Base-by-base conservation (phyloP, 2,329 filamentous ascomycete species). In the Talaromyces sp. region DNA sequence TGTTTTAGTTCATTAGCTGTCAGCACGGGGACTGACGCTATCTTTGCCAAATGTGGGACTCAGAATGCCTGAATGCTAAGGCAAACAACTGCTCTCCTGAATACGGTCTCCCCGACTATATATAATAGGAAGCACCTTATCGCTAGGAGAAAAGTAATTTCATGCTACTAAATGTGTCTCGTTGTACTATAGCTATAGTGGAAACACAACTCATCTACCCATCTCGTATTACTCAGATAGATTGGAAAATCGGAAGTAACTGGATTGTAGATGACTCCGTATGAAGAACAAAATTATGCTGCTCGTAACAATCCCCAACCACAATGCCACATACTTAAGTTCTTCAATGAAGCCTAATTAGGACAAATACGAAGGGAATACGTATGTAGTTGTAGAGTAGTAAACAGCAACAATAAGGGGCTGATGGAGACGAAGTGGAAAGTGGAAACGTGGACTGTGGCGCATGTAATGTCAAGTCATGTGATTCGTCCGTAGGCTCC, bases 381-480 rank as follows among this genome's bases (percentile, higher is more conserved):
- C 35, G 35, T 37, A 41, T 15, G 27, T 41, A 17, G 39, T 22
- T 22, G 22, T 22, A 22, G 22, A 22, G 22, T 22, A 22, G 19
- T 22, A 22, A 2, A 22, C 22, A 6, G 13, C 17, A 5, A 31
- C 27, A 41, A 19, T 58, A 59, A 43, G 19, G 56, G 37, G 37
- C 19, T 59, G 41, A 39, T 33, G n/a, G 39, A 50, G 19, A 35
- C 13, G 7, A 50, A 7, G 13, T 31, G 27, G 8, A 25, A 54
- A 60, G 22, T 62, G 58, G 59, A 65, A 65, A 62, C 64, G 59
- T 62, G 50, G 60, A 61, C 64, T 49, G 57, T 63, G 41, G 52
- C 39, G 52, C 39, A 17, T 33, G 39, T n/a, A 2, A 11, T 41
- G 39, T 25, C 33, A 17, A 62, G 59, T 66, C 64, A 66, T 59